Conservation (phyloP, 352 stramenopile species). For the Blastocystis sp. region DNA sequence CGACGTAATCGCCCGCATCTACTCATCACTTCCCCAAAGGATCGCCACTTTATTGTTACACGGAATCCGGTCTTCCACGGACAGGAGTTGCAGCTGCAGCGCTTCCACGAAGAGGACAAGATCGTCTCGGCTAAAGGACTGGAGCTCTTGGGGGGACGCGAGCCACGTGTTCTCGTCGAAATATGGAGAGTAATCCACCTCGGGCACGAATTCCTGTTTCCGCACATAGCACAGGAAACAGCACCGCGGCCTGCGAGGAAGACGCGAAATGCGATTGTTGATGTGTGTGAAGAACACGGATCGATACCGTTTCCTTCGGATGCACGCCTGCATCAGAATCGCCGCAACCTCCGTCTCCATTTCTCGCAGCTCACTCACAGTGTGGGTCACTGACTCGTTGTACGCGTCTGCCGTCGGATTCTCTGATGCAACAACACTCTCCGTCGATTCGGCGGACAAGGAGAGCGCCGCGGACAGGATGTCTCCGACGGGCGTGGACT, state of each 20-base stretch:
- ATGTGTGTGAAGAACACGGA: neutral
- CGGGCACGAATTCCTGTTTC: neutral
- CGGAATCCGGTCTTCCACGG: neutral
- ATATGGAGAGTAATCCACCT: slow-evolving; percentile 34
- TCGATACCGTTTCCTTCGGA: neutral
- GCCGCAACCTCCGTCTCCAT: neutral
- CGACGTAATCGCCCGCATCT: neutral
- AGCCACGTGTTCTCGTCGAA: slow-evolving; percentile 49
- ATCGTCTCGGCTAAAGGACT: neutral
- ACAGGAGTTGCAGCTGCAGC: slow-evolving; percentile 29
- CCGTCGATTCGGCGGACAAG: neutral
- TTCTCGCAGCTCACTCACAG: neutral
- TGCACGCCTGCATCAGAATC: slow-evolving; percentile 9
- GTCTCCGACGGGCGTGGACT: too few relatives aligned
- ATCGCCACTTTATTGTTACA: slow-evolving; percentile 41
- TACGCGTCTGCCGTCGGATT: neutral
- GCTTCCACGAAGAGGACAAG: neutral
- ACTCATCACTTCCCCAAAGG: neutral
- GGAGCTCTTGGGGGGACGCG: neutral
- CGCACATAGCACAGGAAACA: neutral
- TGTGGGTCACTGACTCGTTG: neutral
- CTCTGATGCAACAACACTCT: neutral
- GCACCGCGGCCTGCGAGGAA: slow-evolving; percentile 2
- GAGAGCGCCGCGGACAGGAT: neutral
- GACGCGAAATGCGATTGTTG: neutral